Base-by-base conservation (phyloP, 2,329 filamentous ascomycete species). In the Macroventuria anomochaeta region DNA sequence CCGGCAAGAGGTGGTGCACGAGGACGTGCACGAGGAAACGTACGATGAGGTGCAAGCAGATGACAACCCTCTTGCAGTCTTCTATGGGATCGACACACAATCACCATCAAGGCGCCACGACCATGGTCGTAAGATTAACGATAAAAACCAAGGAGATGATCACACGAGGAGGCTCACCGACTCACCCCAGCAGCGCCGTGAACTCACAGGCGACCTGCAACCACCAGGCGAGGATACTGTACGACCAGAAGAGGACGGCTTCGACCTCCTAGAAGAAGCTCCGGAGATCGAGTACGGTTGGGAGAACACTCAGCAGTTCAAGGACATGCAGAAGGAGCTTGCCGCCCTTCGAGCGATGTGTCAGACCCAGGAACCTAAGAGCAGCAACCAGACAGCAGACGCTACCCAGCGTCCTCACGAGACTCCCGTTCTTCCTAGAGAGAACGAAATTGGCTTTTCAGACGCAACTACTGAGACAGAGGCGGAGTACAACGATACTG, bases 231-330 rank as follows among this genome's bases (percentile, higher is more conserved):
- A 36, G 7, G 32, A 47, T 7, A 7, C 11, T 7, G 15, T 31
- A 12, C 38, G 11, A 1, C 20, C 52, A 3, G 55, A 61, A 20
- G 57, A 58, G 10, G 55, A 61, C 15, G 48, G 36, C 11, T n/a
- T 37, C 3, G 12, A 47, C 5, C 31, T 21, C 38, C 21, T 17
- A 8, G 38, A 46, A 15, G 11, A 32, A 1, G 25, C 5, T 2
- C 37, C 42, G 5, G 10, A 42, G 32, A n/a, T 13, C 5, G 8
- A 32, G 2, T 42, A 7, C 21, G 31, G 43, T 17, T 53, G 37
- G 37, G 51, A 53, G 32, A 53, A 34, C 21, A 53, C 51, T n/a
- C 51, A 53, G 17, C 43, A 43, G 21, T 53, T 38, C 43, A 53
- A 48, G 13, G 26, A 43, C 21, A 53, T 53, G 51, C 43, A 53